Evolutionary conservation across 441 rosid genomes (phyloP).

Genomic region (Metrosideros polymorpha): DNA sequence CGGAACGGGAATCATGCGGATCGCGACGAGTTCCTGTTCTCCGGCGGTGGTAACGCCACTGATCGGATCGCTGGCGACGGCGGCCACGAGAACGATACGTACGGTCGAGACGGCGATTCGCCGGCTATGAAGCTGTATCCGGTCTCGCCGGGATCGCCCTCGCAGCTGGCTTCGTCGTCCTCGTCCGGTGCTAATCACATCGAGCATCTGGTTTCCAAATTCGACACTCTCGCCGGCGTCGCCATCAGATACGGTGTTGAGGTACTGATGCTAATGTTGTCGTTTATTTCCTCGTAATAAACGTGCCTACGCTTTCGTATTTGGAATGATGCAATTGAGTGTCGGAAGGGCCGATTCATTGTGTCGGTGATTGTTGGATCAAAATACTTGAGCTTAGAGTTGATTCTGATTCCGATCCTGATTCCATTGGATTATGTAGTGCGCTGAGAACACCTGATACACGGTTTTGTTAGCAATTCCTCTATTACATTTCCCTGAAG

Average conservation of each 20-base stretch:
- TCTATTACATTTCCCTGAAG: not conserved
- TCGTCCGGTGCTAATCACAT: slow-evolving; percentile 17
- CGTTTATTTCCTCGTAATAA: not conserved
- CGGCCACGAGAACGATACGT: not conserved
- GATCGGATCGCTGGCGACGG: not conserved
- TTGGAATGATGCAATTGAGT: not conserved
- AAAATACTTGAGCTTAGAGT: not conserved
- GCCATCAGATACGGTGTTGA: slow-evolving; percentile 50
- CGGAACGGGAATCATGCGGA: not conserved
- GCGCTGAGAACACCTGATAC: not conserved
- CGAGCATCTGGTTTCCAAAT: slow-evolving; percentile 31
- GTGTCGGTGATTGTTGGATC: not conserved
- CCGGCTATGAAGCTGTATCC: not conserved
- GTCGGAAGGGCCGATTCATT: not conserved
- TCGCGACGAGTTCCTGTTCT: not conserved
- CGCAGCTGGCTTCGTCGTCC: slow-evolving; percentile 16
- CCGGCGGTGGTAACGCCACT: not conserved
- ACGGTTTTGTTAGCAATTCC: not conserved
- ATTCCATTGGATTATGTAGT: not conserved
- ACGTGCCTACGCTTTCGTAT: not conserved
- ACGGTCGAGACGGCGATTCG: not conserved
- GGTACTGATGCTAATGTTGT: slow-evolving; percentile 8
- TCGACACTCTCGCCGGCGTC: slow-evolving; percentile 44
- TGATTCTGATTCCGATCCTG: not conserved
- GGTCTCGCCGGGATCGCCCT: not conserved